A percentile compares a stretch with the other conserved stretches of the same genome.
Evolutionary conservation across 352 stramenopile species (phyloP).

Genomic region (Phytophthora crassamura): DNA sequence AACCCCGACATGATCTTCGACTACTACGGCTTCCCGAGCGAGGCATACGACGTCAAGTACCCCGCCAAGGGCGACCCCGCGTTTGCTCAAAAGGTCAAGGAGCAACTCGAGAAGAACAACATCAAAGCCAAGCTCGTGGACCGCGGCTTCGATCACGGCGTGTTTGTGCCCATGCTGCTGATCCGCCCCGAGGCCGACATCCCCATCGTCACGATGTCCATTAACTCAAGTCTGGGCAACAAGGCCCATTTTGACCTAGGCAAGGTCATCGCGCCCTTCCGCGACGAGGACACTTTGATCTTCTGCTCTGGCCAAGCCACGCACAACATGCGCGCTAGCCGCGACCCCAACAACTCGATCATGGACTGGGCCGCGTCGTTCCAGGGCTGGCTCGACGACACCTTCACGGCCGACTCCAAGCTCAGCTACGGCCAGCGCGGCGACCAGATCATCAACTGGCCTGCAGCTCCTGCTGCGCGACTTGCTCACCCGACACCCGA

Average conservation of each 20-base stretch:
- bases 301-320: constrained; percentile 68
- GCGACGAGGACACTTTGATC: constrained; percentile 74
- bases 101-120: constrained; percentile 53
- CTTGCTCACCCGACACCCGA: constrained; percentile 56
- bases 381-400: constrained; percentile 46
- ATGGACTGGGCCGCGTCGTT: constrained; percentile 43
- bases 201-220: constrained; percentile 86
- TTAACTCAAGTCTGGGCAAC: constrained; percentile 54
- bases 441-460: constrained; percentile 50
- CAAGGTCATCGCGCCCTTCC: constrained; percentile 54
- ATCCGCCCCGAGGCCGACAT: constrained; percentile 90
- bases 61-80: constrained; percentile 70
- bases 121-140: constrained; percentile 55
- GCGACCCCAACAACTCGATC: constrained; percentile 18
- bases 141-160: constrained; percentile 91
- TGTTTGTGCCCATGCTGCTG: constrained; percentile 93
- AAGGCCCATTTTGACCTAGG: constrained; percentile 64
- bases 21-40: constrained; percentile 89
- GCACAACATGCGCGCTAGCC: constrained; percentile 43
- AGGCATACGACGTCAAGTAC: constrained; percentile 91
- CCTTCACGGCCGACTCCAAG: constrained; percentile 31
- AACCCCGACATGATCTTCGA: constrained; percentile 84
- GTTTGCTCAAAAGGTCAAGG: constrained; percentile 74
- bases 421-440: constrained; percentile 32
- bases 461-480: constrained; percentile 35